Evolutionary conservation across 1,139 yeast species (phyloP), one percentile per base, ranked within the genome.

Genomic region (Geotrichum europaeum): DNA sequence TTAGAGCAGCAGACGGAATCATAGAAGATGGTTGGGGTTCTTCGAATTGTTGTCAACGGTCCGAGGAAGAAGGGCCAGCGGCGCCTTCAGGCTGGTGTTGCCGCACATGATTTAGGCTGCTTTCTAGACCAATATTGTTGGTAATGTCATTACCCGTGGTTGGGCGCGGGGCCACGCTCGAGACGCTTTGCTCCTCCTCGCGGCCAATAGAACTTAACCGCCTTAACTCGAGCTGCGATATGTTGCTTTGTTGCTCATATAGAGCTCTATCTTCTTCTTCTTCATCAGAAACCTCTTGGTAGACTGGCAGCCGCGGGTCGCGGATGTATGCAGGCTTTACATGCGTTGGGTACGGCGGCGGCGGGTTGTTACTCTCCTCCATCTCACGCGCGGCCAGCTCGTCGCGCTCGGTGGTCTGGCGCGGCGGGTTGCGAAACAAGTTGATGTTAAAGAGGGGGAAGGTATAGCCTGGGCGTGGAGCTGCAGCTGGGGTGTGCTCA

Each of bases 281-380:
- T 15, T 57, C 57, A 24, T 62, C 64, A 3, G 59, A 53, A 12
- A 58, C 58, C 43, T 64, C 66, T 36, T 62, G 58, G 51, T 64
- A 64, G 18, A 64, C 61, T 22, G 66, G 65, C 34, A 64, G 57
- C 24, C 63, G 55, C 18, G 62, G 22, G 28, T 60, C 60, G 34
- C 55, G 59, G 32, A 25, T 13, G 56, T 56, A 51, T 30, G 61
- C 60, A 12, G 64, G 64, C 20, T 59, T 60, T 2, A 55, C 60
- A 58, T 63, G 68, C 1, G 63, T 62, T 9, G 68, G 68, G 56
- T 68, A 68, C 6, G 70, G 70, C 18, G 70, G 70, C 2, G 70
- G 70, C 43, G 70, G 69, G 20, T 56, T 62, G 28, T 34, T 43
- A 7, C 30, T 58, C 28, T 62, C 62, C 49, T 54, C 58, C 60